Percentiles rank a stretch among this genome's conserved stretches.
Conservation (phyloP, 2,329 filamentous ascomycete genomes). For the Phyllosticta ampelicida region DNA sequence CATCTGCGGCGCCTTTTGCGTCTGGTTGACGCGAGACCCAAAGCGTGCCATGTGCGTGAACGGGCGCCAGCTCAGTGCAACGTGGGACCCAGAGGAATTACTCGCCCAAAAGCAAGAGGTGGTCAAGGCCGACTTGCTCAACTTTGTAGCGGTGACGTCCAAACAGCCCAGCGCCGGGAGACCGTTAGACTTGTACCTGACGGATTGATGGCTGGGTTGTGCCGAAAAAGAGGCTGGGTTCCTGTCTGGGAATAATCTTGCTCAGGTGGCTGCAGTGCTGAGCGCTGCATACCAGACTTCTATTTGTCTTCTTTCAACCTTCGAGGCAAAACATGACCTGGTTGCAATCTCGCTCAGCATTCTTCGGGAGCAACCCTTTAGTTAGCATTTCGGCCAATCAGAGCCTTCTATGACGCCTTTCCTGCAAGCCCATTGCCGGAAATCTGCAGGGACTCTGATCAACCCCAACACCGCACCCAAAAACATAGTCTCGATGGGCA, state of each 20-base stretch:
- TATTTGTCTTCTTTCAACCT: background rate
- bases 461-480: background rate
- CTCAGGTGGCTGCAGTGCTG: background rate
- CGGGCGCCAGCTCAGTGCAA: constrained; percentile 8
- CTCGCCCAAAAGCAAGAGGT: constrained; percentile 15
- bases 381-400: background rate
- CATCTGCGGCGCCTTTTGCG: constrained; percentile 7
- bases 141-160: constrained; percentile 9
- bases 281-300: background rate
- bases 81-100: constrained; percentile 18
- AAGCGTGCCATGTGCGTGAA: constrained; percentile 1
- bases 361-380: background rate
- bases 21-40: constrained; percentile 1
- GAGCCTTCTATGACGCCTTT: background rate
- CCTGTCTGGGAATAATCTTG: background rate
- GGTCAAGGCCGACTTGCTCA: constrained; percentile 16
- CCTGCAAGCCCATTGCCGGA: background rate
- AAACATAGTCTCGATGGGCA: background rate
- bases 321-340: background rate
- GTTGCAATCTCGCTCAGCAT: too few species aligned
- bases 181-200: background rate
- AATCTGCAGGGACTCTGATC: background rate
- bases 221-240: background rate
- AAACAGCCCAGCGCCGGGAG: background rate
- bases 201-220: background rate